Conservation (phyloP, 768 basidiomycete genomes). For the Pisolithus marmoratus region DNA sequence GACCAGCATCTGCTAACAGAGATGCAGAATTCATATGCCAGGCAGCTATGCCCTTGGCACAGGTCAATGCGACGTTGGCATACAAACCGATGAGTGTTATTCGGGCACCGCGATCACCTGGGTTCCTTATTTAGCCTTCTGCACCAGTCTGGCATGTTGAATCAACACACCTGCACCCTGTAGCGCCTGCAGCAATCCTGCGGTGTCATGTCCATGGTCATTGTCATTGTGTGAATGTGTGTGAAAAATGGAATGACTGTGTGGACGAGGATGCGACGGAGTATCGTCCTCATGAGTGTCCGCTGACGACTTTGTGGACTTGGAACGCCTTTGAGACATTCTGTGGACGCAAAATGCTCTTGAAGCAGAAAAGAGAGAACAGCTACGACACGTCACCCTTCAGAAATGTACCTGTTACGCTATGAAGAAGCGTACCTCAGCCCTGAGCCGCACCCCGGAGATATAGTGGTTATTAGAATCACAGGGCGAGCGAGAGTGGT, state of each 20-base stretch:
- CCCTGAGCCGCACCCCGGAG: slow-evolving; percentile 10
- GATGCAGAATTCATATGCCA: slow-evolving; percentile 88
- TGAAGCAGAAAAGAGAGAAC: background rate
- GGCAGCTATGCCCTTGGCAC: slow-evolving; percentile 81
- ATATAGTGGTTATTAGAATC: slow-evolving; percentile 1
- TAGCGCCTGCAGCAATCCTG: slow-evolving; percentile 62
- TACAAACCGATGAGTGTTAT: slow-evolving; percentile 84
- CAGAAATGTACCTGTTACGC: too few species aligned
- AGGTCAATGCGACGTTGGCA: slow-evolving; percentile 77
- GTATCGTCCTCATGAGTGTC: slow-evolving; percentile 13
- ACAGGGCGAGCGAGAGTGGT: background rate
- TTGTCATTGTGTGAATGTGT: slow-evolving; percentile 60
- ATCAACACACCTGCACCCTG: slow-evolving; percentile 52
- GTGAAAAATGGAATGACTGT: slow-evolving; percentile 54
- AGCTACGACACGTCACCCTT: slow-evolving; percentile 13
- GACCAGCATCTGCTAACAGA: slow-evolving; percentile 89
- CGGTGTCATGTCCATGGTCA: slow-evolving; percentile 55
- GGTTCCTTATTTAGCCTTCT: background rate
- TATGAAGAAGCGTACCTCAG: background rate
- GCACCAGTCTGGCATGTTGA: background rate
- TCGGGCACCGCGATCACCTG: slow-evolving; percentile 75
- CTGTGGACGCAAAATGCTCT: background rate
- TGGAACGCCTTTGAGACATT: slow-evolving; percentile 19
- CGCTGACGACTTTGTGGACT: slow-evolving; percentile 13
- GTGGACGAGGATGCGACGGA: slow-evolving; percentile 30